phyloP scores from a whole-genome alignment of 495 filamentous ascomycete species.

The Baudoinia panamericana region DNA sequence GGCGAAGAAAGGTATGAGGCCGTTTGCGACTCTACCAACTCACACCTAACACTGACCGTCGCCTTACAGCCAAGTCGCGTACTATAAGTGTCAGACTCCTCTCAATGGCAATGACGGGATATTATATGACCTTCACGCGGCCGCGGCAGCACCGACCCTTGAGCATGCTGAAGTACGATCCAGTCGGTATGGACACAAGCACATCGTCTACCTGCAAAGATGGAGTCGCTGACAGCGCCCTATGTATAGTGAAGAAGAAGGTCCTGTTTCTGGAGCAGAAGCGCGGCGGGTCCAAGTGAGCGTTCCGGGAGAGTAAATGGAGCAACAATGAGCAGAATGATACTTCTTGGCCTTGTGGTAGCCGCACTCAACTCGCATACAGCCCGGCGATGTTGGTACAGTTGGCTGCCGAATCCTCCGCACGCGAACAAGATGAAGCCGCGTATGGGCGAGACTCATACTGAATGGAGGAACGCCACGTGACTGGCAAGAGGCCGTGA shows the following conservation, averaged over 20 bases:
- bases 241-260: slow-evolving; percentile 55
- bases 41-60: background rate
- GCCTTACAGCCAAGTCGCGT: slow-evolving; percentile 66
- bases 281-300: slow-evolving; percentile 30
- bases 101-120: slow-evolving; percentile 98
- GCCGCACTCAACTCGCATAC: too few species aligned
- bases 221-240: slow-evolving; percentile 3
- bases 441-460: too few species aligned
- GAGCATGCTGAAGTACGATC: slow-evolving; percentile 98
- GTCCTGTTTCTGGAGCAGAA: slow-evolving; percentile 90
- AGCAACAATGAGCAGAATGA: background rate
- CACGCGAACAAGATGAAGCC: too few species aligned
- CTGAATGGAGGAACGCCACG: too few species aligned
- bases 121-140: slow-evolving; percentile 78
- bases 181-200: slow-evolving; percentile 57
- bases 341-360: too few species aligned
- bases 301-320: background rate
- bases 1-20: slow-evolving; percentile 18
- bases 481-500: too few species aligned
- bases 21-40: background rate
- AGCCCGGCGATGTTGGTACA: too few species aligned
- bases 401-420: too few species aligned
- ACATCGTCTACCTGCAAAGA: background rate
- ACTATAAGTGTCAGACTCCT: slow-evolving; percentile 85
- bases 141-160: slow-evolving; percentile 69